phyloP scores from a whole-genome alignment of 208 protist genomes.

The Acanthamoeba comandoni region DNA sequence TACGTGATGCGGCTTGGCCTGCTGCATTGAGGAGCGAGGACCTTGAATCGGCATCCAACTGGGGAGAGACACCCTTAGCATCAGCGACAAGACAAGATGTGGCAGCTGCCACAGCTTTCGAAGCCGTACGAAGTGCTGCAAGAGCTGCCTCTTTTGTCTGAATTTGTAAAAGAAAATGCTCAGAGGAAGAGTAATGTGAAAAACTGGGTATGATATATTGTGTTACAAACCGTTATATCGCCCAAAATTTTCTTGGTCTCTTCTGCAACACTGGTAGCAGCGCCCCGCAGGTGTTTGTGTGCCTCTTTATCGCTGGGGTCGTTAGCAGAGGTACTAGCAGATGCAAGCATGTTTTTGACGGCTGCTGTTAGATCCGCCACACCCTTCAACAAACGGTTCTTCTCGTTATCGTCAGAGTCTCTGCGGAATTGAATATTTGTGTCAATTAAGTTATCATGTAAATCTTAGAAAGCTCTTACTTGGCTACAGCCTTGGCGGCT shows the following conservation, averaged over 20 bases:
- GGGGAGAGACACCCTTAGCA: slow-evolving; percentile 56
- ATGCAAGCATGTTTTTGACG: slow-evolving; percentile 60
- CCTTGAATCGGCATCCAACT: slow-evolving; percentile 44
- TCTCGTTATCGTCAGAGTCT: slow-evolving; percentile 65
- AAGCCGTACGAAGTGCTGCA: slow-evolving; percentile 63
- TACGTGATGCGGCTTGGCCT: slow-evolving; percentile 52
- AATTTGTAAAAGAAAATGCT: too few relatives aligned
- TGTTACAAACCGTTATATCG: slow-evolving; percentile 25
- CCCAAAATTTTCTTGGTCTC: slow-evolving; percentile 70
- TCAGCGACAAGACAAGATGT: slow-evolving; percentile 55
- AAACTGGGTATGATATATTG: too few relatives aligned
- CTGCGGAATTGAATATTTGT: neutral
- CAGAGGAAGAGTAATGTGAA: too few relatives aligned
- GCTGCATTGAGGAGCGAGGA: slow-evolving; percentile 38
- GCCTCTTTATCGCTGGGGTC: slow-evolving; percentile 53
- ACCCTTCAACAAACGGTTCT: slow-evolving; percentile 73
- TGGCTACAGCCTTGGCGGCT: slow-evolving; percentile 73
- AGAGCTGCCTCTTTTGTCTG: slow-evolving; percentile 57
- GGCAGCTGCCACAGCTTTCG: slow-evolving; percentile 66
- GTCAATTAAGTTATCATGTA: neutral
- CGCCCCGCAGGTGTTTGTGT: slow-evolving; percentile 56
- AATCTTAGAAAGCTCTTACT: slow-evolving; percentile 38
- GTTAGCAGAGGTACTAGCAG: slow-evolving; percentile 45
- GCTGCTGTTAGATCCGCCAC: slow-evolving; percentile 63
- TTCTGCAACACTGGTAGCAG: slow-evolving; percentile 41